Evolutionary conservation across 2,329 filamentous ascomycete genomes (phyloP), one percentile per base, ranked within the genome.

Genomic region (Fusarium fujikuroi): DNA sequence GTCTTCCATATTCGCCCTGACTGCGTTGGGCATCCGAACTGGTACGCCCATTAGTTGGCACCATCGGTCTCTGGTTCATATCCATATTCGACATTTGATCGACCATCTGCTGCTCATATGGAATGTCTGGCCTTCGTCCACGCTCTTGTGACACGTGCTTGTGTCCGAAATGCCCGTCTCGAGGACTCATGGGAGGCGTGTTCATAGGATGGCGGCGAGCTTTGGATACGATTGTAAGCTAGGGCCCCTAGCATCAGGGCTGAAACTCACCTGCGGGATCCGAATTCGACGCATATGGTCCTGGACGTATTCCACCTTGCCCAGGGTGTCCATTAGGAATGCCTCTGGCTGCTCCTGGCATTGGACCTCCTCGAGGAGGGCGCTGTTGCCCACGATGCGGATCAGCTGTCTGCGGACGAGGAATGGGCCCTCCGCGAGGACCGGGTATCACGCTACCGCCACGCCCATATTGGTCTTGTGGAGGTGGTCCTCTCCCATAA

Each of bases 401-500:
- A 69, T 84, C 83, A 21, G 81, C 79, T 44, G 81, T 82, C 46
- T 81, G 81, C 53, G 84, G 80, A 57, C 86, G 81, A 65, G 80
- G 80, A 73, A 85, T 82, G 16, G 84, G 83, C n/a, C 82, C 83
- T 76, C 86, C 83, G 62, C 83, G 85, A 39, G 83, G 82, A 36
- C 80, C 79, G 63, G 84, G 84, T 53, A 84, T 83, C 34, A 80
- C 81, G 23, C 82, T 81, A 50, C 82, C 81, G 67, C 84, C 83
- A 56, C 84, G 83, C 10, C 83, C 84, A 69, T 87, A 86, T 66
- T 84, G 83, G 58, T 87, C 85, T 70, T 85, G 84, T 36, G 44
- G 50, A 30, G 77, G 82, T 18, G 79, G 81, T 39, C 83, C 83
- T 77, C 84, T 83, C 49, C 80, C 83, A 69, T 87, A 88, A 69